Conservation (phyloP, 768 basidiomycete genomes). For the Clavulina sp. region DNA sequence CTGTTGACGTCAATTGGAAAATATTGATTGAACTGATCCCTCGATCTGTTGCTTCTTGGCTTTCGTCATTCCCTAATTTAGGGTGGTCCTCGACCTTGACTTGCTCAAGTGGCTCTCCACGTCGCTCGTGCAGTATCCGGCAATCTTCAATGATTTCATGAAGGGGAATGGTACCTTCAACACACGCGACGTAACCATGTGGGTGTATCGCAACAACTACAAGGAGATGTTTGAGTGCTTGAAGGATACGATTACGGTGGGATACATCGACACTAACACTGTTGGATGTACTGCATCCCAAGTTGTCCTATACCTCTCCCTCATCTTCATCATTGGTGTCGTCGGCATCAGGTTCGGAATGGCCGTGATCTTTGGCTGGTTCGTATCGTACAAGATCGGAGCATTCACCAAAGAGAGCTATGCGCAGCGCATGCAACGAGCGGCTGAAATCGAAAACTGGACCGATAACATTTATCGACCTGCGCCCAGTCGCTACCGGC, state of each 20-base stretch:
- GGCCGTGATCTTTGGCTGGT: slow-evolving; percentile 97
- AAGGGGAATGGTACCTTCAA: slow-evolving; percentile 52
- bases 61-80: slow-evolving; percentile 18
- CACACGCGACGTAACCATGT: slow-evolving; percentile 77
- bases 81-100: slow-evolving; percentile 73
- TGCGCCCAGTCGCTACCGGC: slow-evolving; percentile 79
- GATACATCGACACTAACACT: slow-evolving; percentile 84
- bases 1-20: too few relatives aligned
- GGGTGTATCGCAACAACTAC: slow-evolving; percentile 54
- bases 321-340: slow-evolving; percentile 94
- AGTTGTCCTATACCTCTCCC: slow-evolving; percentile 86
- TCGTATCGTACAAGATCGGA: slow-evolving; percentile 89
- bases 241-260: slow-evolving; percentile 69
- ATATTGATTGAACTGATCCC: background rate
- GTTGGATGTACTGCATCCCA: slow-evolving; percentile 94
- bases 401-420: slow-evolving; percentile 88
- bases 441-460: slow-evolving; percentile 90
- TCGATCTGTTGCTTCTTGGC: background rate
- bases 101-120: slow-evolving; percentile 72
- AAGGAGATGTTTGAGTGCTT: slow-evolving; percentile 60
- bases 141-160: slow-evolving; percentile 65
- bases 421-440: slow-evolving; percentile 76
- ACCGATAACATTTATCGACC: slow-evolving; percentile 87
- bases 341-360: slow-evolving; percentile 88
- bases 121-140: slow-evolving; percentile 66